These are phyloP conservation scores for Mycena sanguinolenta DNA, from an alignment of 768 basidiomycete genomes.

Conservation along the genomic window DNA sequence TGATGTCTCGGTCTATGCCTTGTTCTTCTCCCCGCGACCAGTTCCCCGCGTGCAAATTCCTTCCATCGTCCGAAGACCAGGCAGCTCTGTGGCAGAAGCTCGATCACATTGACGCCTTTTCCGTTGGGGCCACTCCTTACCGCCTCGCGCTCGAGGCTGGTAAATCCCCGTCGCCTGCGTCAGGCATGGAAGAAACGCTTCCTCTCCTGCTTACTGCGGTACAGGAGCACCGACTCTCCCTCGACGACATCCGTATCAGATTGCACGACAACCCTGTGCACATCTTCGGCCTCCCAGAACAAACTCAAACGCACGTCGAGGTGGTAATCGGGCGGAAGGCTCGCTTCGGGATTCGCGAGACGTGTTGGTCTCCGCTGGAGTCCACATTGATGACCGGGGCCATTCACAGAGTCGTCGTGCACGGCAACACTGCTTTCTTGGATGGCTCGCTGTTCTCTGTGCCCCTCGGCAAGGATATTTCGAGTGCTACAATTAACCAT, in stretches of 20 bases:
- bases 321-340: conserved; percentile 87
- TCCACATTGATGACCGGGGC: conserved; percentile 73
- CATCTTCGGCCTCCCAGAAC: conserved; percentile 93
- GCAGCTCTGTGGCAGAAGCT: conserved; percentile 88
- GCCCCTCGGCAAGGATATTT: conserved; percentile 80
- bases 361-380: conserved; percentile 88
- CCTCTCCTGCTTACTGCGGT: conserved; percentile 92
- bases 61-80: conserved; percentile 86
- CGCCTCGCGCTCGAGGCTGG: conserved; percentile 74
- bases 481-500: conserved; percentile 68
- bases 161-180: conserved; percentile 72
- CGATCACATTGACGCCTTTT: conserved; percentile 89
- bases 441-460: conserved; percentile 81
- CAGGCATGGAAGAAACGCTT: conserved; percentile 89
- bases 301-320: conserved; percentile 89
- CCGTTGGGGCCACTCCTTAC: conserved; percentile 89
- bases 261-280: conserved; percentile 92
- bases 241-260: conserved; percentile 86
- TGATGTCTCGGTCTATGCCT: conserved; percentile 91
- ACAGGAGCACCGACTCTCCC: conserved; percentile 78
- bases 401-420: conserved; percentile 91
- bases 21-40: conserved; percentile 89
- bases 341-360: conserved; percentile 62
- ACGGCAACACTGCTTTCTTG: conserved; percentile 89
- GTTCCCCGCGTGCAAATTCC: conserved; percentile 71